Evolutionary conservation across 106 monocot species (phyloP), one percentile per base, ranked within the genome.

Genomic region (Dendrobium officinale): DNA sequence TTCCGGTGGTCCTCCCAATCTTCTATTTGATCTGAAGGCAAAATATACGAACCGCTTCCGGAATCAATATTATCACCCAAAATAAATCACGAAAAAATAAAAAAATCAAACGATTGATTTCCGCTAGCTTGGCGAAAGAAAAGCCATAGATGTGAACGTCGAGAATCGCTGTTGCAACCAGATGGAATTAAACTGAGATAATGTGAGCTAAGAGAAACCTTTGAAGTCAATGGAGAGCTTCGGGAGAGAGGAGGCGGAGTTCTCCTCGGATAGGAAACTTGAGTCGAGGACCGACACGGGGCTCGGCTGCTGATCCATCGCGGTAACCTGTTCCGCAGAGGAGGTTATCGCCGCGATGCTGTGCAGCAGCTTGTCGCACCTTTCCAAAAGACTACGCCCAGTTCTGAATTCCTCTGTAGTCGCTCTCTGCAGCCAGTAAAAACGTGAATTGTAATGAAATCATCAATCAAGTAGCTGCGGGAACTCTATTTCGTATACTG

Each of bases 211-310:
- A 26, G 78, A 29, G 9, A 9, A 67, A 88, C 92, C 92, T 81
- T 81, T 82, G 88, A 92, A 90, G 37, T 82, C 66, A 81, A 92
- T 79, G 73, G 86, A 81, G 26, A 86, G 89, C 67, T 92, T 88
- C 4, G 84, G 8, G 18, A 67, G 51, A 31, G 88, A 58, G 10
- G 89, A 83, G 2, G 88, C 80, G 9, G 89, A 83, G 85, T 75
- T 67, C 56, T 87, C 88, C 55, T 86, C 92, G 27, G 51, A 45
- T 55, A 88, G 85, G 77, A 84, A 92, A 10, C 85, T 78, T 5
- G 90, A 86, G 73, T 99, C 95, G 20, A 99, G 95, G 5, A 99
- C 98, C 17, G 95, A 95, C 51, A 99, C 92, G 0, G 98, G 98
- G 67, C 98, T 99, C 13, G 98, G 98, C 78, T 99, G 98, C 81